phyloP scores from a whole-genome alignment of 352 stramenopile species.

The Phytophthora hybrid region DNA sequence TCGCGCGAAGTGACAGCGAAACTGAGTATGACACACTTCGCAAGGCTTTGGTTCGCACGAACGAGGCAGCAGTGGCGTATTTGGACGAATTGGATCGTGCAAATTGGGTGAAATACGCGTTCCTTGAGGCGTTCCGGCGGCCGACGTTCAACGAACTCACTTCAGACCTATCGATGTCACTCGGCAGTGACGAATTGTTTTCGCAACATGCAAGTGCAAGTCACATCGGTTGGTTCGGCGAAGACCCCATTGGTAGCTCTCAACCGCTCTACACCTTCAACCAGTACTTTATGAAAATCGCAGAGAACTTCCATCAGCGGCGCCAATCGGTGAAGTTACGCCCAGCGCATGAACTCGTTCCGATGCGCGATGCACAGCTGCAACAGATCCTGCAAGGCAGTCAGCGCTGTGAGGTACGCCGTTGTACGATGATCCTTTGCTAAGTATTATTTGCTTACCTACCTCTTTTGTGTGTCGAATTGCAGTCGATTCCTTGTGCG shows the following conservation, averaged over 20 bases:
- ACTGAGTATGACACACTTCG: conserved; percentile 73
- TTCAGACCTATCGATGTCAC: conserved; percentile 61
- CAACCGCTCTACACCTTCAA: conserved; percentile 73
- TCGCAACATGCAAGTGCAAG: conserved; percentile 45
- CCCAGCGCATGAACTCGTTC: conserved; percentile 68
- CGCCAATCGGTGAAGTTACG: conserved; percentile 64
- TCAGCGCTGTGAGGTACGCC: conserved; percentile 79
- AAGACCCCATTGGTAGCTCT: conserved; percentile 65
- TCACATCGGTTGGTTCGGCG: conserved; percentile 69
- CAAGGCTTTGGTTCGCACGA: conserved; percentile 57
- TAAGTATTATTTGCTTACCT: conserved; percentile 5
- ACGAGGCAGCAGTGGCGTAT: conserved; percentile 58
- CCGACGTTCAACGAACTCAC: conserved; percentile 82
- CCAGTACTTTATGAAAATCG: conserved; percentile 79
- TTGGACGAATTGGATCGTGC: conserved; percentile 65
- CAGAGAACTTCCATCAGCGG: conserved; percentile 74
- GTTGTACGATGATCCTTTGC: neutral
- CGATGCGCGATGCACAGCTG: conserved; percentile 65
- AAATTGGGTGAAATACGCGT: conserved; percentile 84
- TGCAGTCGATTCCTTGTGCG: conserved; percentile 80
- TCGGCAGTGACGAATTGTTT: conserved; percentile 54
- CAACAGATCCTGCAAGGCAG: conserved; percentile 78
- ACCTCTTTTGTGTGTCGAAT: conserved; percentile 3
- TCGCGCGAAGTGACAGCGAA: conserved; percentile 76
- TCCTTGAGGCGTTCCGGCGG: conserved; percentile 67